A percentile compares a stretch with the other conserved stretches of the same genome.
Conservation (phyloP, 805 yeast genomes). For the Wickerhamomyces xylosicus region DNA sequence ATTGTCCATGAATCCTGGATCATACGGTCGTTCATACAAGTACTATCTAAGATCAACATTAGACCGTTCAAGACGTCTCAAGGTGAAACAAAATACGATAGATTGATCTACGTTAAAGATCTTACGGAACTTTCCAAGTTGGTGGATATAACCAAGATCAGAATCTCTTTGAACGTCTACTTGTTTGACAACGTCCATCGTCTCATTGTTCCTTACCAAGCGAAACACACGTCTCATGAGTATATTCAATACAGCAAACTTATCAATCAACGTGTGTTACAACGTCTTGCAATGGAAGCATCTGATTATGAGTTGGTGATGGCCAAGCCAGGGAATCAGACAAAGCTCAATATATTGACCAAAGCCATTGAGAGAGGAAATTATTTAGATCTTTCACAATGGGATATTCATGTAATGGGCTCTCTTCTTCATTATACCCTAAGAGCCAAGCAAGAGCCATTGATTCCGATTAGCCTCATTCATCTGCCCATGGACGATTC, state of each 20-base stretch:
- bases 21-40: constrained; percentile 65
- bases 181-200: constrained; percentile 47
- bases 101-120: constrained; percentile 24
- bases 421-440: constrained; percentile 36
- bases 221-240: constrained; percentile 8
- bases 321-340: constrained; percentile 47
- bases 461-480: constrained; percentile 41
- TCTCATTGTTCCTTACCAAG: constrained; percentile 33
- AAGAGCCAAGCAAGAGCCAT: constrained; percentile 39
- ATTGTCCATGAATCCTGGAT: constrained; percentile 91
- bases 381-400: constrained; percentile 49
- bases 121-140: constrained; percentile 22
- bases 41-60: constrained; percentile 51
- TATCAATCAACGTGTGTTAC: constrained; percentile 40
- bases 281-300: constrained; percentile 32
- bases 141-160: constrained; percentile 66
- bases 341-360: constrained; percentile 30
- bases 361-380: constrained; percentile 45
- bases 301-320: constrained; percentile 34
- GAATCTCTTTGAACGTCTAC: constrained; percentile 70
- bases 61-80: constrained; percentile 27
- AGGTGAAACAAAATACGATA: constrained; percentile 9
- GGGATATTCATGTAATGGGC: constrained; percentile 42
- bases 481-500: constrained; percentile 44
- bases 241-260: constrained; percentile 27